Conservation (phyloP, 441 rosid genomes). For the Theobroma grandiflorum region DNA sequence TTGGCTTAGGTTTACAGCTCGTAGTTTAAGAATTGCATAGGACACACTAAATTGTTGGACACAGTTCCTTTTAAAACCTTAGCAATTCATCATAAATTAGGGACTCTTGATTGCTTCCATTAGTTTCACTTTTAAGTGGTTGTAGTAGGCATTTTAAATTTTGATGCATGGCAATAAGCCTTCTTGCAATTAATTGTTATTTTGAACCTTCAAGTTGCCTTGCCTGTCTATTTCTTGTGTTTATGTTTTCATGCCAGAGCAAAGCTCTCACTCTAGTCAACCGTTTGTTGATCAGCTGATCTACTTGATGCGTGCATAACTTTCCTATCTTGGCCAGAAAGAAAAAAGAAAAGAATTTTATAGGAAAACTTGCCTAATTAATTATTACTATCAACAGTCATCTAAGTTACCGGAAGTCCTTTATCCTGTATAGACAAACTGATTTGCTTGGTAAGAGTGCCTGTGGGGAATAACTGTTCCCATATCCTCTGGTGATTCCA, state of each 20-base stretch:
- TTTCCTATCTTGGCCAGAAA: neutral
- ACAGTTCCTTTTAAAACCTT: neutral
- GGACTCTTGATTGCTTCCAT: neutral
- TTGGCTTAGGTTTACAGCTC: neutral
- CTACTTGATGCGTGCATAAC: neutral
- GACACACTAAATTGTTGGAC: neutral
- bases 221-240: too few species aligned
- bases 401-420: neutral
- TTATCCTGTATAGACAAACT: neutral
- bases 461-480: conserved; percentile 15
- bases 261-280: neutral
- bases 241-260: too few species aligned
- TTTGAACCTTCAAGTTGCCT: too few species aligned
- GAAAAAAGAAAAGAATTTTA: neutral
- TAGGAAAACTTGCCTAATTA: neutral
- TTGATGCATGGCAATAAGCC: neutral
- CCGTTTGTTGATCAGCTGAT: neutral
- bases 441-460: neutral
- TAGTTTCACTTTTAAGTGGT: neutral
- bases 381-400: neutral
- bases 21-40: neutral
- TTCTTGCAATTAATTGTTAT: too few species aligned
- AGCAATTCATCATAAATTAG: neutral
- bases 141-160: neutral
- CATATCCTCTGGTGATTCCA: neutral